Percentiles rank a stretch among this genome's conserved stretches.
These are phyloP conservation scores for Cladosporium cucumerinum DNA, from an alignment of 2,329 filamentous ascomycete species.

Conservation along the genomic window DNA sequence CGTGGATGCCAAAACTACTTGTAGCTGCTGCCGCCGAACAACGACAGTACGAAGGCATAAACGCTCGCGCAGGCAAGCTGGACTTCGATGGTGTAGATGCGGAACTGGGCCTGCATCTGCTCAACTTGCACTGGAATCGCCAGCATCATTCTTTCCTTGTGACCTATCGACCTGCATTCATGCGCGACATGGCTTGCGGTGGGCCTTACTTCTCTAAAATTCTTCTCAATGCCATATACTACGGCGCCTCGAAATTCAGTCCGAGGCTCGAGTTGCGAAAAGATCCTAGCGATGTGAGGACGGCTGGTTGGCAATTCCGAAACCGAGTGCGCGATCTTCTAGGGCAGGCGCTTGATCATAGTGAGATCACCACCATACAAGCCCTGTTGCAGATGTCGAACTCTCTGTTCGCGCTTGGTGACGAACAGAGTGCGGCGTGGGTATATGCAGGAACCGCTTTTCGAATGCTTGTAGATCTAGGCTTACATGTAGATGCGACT, in stretches of 20 bases:
- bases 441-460: slow-evolving; percentile 7
- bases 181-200: slow-evolving; percentile 21
- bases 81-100: slow-evolving; percentile 57
- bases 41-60: slow-evolving; percentile 50
- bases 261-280: slow-evolving; percentile 6
- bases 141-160: slow-evolving; percentile 26
- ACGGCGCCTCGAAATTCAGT: slow-evolving; percentile 10
- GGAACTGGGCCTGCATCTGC: slow-evolving; percentile 51
- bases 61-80: slow-evolving; percentile 45
- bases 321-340: slow-evolving; percentile 9
- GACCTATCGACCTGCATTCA: slow-evolving; percentile 26
- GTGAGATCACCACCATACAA: slow-evolving; percentile 7
- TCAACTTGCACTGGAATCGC: slow-evolving; percentile 43
- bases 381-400: slow-evolving; percentile 10
- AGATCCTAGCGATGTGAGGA: slow-evolving; percentile 6
- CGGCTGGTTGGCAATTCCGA: slow-evolving; percentile 10
- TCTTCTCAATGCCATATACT: slow-evolving; percentile 14
- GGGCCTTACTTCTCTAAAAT: slow-evolving; percentile 14
- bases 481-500: slow-evolving; percentile 30
- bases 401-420: slow-evolving; percentile 25
- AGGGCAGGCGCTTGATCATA: slow-evolving; percentile 9
- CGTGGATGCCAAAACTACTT: slow-evolving; percentile 35
- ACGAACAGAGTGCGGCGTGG: slow-evolving; percentile 15
- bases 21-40: slow-evolving; percentile 49
- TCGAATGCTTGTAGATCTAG: slow-evolving; percentile 11